Conservation (phyloP, 306 rosid species). For the Trifolium fragiferum region DNA sequence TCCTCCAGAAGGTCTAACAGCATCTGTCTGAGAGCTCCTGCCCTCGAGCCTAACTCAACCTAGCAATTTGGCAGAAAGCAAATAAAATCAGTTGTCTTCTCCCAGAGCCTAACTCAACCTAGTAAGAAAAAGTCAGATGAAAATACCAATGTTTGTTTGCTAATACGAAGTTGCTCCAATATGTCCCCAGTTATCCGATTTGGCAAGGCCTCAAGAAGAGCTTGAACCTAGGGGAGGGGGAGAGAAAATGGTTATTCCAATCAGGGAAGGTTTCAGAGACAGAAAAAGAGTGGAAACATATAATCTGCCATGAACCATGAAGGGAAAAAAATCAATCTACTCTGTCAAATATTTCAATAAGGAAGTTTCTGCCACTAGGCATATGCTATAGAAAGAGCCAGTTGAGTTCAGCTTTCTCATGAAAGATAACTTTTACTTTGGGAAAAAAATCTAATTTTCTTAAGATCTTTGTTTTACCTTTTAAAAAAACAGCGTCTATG, state of each 20-base stretch:
- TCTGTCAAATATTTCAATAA: conserved; percentile 9
- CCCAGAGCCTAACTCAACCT: conserved; percentile 16
- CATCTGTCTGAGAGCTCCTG: conserved; percentile 97
- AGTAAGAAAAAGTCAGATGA: conserved; percentile 25
- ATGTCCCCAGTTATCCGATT: conserved; percentile 82
- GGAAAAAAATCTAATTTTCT: background rate
- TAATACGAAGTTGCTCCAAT: conserved; percentile 94
- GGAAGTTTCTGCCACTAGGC: conserved; percentile 8
- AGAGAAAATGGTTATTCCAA: conserved; percentile 34
- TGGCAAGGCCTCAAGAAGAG: conserved; percentile 84
- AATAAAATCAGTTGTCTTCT: conserved; percentile 26
- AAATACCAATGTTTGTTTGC: conserved; percentile 96
- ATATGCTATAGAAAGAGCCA: conserved; percentile 3
- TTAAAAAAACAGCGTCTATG: background rate
- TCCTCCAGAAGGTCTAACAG: conserved; percentile 95
- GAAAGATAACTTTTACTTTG: background rate
- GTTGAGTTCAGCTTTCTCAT: background rate
- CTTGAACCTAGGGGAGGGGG: conserved; percentile 65
- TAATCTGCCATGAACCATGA: conserved; percentile 18
- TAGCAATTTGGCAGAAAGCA: conserved; percentile 44
- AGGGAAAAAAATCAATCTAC: conserved; percentile 30
- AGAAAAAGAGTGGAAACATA: conserved; percentile 26
- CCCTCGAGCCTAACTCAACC: conserved; percentile 97
- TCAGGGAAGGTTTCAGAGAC: conserved; percentile 20
- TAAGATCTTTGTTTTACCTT: background rate